Percentiles rank a stretch among this genome's conserved stretches.
phyloP scores from a whole-genome alignment of 1,284 basidiomycete species.

The Cryptococcus sp. region DNA sequence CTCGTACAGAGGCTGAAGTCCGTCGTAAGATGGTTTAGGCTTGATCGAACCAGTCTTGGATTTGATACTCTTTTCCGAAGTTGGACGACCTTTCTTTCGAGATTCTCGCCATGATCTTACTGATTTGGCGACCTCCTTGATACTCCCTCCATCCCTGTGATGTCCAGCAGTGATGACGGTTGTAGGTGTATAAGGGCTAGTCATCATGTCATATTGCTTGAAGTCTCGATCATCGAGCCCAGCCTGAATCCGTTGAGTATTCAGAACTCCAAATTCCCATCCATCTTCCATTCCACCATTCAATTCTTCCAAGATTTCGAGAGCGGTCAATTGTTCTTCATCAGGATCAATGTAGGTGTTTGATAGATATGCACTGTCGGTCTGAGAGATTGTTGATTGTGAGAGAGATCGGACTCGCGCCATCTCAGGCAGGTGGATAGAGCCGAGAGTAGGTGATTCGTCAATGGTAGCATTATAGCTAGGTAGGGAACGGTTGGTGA shows the following conservation, averaged over 20 bases:
- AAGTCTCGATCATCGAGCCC: not conserved
- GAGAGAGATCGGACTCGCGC: not conserved
- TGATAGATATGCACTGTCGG: not conserved
- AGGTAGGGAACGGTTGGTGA: not conserved
- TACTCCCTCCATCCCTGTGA: not conserved
- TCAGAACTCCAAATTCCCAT: not conserved
- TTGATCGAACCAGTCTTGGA: not conserved
- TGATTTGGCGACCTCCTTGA: too few relatives aligned
- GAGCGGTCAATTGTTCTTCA: not conserved
- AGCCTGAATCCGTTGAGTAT: not conserved
- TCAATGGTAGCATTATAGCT: not conserved
- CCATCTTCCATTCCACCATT: not conserved
- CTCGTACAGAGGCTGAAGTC: not conserved
- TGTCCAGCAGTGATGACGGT: not conserved
- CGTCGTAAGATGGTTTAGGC: not conserved
- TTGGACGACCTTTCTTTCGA: not conserved
- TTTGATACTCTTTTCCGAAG: not conserved
- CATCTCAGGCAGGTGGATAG: not conserved
- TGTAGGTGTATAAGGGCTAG: not conserved
- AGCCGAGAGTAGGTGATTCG: not conserved
- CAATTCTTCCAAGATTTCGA: not conserved
- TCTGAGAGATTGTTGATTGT: not conserved
- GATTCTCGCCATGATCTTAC: not conserved
- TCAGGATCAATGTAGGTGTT: not conserved
- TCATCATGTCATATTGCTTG: not conserved